Base-by-base conservation (phyloP, 2,329 filamentous ascomycete species). In the Mariannaea sp. region DNA sequence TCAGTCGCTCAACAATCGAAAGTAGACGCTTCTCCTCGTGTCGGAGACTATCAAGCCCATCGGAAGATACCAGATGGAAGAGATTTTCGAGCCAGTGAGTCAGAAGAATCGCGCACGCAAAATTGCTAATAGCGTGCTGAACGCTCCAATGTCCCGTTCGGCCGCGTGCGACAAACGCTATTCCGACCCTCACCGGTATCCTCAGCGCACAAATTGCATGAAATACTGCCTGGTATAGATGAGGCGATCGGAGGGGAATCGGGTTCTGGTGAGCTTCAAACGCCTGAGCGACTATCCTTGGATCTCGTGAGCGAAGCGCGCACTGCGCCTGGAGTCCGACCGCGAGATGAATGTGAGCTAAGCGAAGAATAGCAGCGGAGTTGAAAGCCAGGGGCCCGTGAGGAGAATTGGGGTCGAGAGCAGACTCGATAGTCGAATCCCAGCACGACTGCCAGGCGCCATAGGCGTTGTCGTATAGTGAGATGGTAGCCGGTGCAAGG, bases 131-230 rank as follows among this genome's bases (percentile, higher is more conserved):
- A 1, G 78, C 78, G 58, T 82, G 80, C 58, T 81, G 78, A 22
- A 82, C 77, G 30, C 76, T 78, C 80, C 80, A 82, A 61, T 80
- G 78, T 49, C 80, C 77, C 1, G 78, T 80, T 61, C 81, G 78
- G 2, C 76, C 80, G 39, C 73, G 72, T 3, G 79, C 78, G 30
- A 82, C 79, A 44, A 80, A 80, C 43, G 77, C 74, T 43, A 82
- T 76, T 2, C 80, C 80, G 7, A 82, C 71, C 33, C 78, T 72
- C 3, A 82, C 77, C 0, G 78, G 79, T 20, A 82, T 79, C 8
- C 79, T 80, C 7, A 83, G 70, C 10, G 79, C 79, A 52, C 82
- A 79, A 0, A 77, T 76, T n/a, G 77, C 77, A 58, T 82, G 78
- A 3, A 82, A 64, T 2, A 81, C 66, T 3, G 79, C 79, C 59